Percentiles rank a stretch among this genome's conserved stretches.
Evolutionary conservation across 2,329 filamentous ascomycete genomes (phyloP).

Genomic region (Calonectria pseudoturangicola): DNA sequence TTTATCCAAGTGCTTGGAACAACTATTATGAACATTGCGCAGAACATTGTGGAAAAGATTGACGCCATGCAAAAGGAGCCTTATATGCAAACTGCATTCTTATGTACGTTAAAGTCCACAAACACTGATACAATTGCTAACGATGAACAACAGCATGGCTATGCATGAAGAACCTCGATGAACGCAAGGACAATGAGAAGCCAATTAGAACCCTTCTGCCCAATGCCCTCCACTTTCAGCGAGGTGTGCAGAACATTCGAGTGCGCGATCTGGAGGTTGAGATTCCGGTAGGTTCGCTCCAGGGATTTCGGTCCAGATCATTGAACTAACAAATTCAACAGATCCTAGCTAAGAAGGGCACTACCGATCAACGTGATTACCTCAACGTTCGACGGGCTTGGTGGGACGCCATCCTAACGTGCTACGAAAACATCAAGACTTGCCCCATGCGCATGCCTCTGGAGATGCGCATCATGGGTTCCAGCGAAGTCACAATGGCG

Average conservation of each 20-base stretch:
- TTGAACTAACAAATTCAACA: not conserved
- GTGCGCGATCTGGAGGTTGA: constrained; percentile 42
- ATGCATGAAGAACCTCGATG: constrained; percentile 13
- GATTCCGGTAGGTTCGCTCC: constrained; percentile 31
- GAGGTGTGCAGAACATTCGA: constrained; percentile 39
- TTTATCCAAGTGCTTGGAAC: constrained; percentile 34
- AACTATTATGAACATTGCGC: constrained; percentile 36
- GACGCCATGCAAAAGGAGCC: constrained; percentile 1
- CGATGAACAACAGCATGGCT: not conserved
- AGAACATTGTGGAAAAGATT: constrained; percentile 19
- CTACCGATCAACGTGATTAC: constrained; percentile 27
- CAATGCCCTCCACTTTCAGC: constrained; percentile 42
- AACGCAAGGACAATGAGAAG: constrained; percentile 17
- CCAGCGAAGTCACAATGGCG: constrained; percentile 39
- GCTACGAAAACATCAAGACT: constrained; percentile 34
- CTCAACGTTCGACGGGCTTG: constrained; percentile 37
- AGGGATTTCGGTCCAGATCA: accelerated
- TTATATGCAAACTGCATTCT: constrained; percentile 4
- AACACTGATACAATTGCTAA: not conserved
- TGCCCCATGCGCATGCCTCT: constrained; percentile 44
- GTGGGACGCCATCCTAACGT: constrained; percentile 40
- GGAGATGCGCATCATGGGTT: constrained; percentile 44
- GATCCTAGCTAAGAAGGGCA: constrained; percentile 25
- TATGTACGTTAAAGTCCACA: too few species aligned
- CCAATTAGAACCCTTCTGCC: constrained; percentile 32